phyloP scores from a whole-genome alignment of 352 stramenopile species.

The Phytophthora pini region DNA sequence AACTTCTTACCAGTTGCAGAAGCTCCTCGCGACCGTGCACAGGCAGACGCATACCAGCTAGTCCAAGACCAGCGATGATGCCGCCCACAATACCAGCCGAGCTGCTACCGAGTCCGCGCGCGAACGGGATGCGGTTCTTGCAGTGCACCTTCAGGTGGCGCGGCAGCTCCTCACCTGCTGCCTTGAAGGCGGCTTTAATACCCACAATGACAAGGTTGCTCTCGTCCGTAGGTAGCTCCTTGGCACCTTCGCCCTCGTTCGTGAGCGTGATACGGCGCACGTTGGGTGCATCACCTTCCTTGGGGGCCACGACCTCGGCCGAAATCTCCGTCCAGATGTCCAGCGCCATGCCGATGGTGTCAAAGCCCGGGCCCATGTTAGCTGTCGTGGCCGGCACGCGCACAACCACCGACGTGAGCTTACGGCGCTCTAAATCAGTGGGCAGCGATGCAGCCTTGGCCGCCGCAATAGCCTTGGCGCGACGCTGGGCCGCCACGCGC shows the following conservation, averaged over 20 bases:
- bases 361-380: constrained; percentile 98
- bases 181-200: constrained; percentile 95
- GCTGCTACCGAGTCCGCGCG: constrained; percentile 95
- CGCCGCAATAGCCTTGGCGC: constrained; percentile 20
- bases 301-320: constrained; percentile 82
- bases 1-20: constrained; percentile 89
- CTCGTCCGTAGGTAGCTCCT: constrained; percentile 91
- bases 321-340: constrained; percentile 99
- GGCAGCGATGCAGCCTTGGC: constrained; percentile 30
- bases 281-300: constrained; percentile 24
- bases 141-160: constrained; percentile 96
- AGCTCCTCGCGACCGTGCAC: constrained; percentile 93
- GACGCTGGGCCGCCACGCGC: constrained; percentile 28
- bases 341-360: constrained; percentile 98
- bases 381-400: constrained; percentile 97
- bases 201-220: constrained; percentile 95
- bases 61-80: constrained; percentile 98
- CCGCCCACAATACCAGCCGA: constrained; percentile 98
- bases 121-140: constrained; percentile 98
- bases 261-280: constrained; percentile 94
- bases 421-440: constrained; percentile 46
- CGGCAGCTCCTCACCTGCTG: constrained; percentile 94
- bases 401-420: constrained; percentile 95
- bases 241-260: constrained; percentile 96
- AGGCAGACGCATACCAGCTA: constrained; percentile 94